phyloP scores from a whole-genome alignment of 192 early-diverging fungal genomes.

The Entophlyctis luteolus region DNA sequence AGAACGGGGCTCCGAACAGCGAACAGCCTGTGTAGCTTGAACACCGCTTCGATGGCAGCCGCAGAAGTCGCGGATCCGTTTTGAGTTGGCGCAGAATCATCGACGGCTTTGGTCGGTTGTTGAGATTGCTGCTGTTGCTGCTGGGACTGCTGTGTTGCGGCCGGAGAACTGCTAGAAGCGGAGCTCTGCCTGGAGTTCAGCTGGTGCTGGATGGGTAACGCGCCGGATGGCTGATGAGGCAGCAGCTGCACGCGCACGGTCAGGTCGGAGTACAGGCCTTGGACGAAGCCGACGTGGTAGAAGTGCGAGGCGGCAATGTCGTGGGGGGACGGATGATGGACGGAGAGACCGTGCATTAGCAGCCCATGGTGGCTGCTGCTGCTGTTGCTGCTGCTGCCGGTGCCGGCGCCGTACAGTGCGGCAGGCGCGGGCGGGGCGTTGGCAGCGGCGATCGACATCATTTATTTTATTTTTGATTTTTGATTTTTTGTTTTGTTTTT shows the following conservation, averaged over 20 bases:
- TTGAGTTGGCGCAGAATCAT: too few species aligned
- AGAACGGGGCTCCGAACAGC: constrained; percentile 44
- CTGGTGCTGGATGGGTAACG: too few species aligned
- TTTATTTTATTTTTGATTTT: too few species aligned
- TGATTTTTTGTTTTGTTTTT: too few species aligned
- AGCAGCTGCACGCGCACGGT: constrained; percentile 41
- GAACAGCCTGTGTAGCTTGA: constrained; percentile 53
- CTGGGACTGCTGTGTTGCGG: background rate
- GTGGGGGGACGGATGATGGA: too few species aligned
- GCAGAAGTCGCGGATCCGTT: background rate
- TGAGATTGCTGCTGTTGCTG: background rate
- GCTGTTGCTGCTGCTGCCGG: constrained; percentile 3
- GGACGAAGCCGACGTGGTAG: constrained; percentile 47
- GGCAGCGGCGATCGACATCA: background rate
- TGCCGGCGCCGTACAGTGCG: background rate
- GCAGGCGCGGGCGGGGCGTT: background rate
- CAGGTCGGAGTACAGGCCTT: constrained; percentile 47
- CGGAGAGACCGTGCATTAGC: too few species aligned
- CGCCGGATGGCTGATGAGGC: too few species aligned
- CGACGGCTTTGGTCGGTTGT: too few species aligned
- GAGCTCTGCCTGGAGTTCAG: too few species aligned
- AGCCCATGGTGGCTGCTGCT: constrained; percentile 11
- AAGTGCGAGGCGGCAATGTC: constrained; percentile 52
- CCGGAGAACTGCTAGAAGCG: too few species aligned
- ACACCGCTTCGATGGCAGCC: constrained; percentile 29